Evolutionary conservation across 148 eudicot genomes (phyloP), one percentile per base, ranked within the genome.

Genomic region (Nepenthes mirabilis): DNA sequence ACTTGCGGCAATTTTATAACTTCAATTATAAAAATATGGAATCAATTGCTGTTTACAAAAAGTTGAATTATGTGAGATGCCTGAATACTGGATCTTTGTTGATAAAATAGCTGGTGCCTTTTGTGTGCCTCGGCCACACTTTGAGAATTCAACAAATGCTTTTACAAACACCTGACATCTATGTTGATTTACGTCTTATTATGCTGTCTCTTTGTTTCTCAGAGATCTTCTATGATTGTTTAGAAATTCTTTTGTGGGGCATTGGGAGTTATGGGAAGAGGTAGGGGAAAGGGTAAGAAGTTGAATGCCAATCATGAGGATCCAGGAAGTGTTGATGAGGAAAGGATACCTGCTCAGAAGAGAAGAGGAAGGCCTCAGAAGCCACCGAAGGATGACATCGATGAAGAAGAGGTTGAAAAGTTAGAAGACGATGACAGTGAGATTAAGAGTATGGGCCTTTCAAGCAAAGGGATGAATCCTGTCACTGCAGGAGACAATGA

Each of bases 311-410:
- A 43, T 10, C 69, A 58, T 40, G 63, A 57, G 14, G 69, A 66
- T 32, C 40, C 48, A 36, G 63, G 56, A 10, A 57, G 62, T 32
- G 63, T 56, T 10, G 69, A 58, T 56, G 69, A 66, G 36, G 69
- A 66, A 33, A 66, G 35, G 56, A 32, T 49, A 14, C 63, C 56
- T 5, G 53, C n/a, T 14, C 56, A 66, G 56, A 66, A 66, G 63
- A 66, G 47, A 58, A 58, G 69, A 36, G 69, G 69, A 51, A 66
- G 69, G 49, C 69, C 69, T 11, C 62, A 66, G 32, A 66, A 66
- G 69, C 69, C 62, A 14, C 13, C 35, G 63, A 66, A 66, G 50
- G 62, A 66, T 32, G 62, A 66, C 5, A 57, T 49, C 6, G 55
- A 66, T 14, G 34, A 55, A 6, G 68, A 65, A 55, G 58, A 53